These are phyloP conservation scores for Chrysophaeum taylorii DNA, from an alignment of 352 stramenopile genomes.

Conservation along the genomic window DNA sequence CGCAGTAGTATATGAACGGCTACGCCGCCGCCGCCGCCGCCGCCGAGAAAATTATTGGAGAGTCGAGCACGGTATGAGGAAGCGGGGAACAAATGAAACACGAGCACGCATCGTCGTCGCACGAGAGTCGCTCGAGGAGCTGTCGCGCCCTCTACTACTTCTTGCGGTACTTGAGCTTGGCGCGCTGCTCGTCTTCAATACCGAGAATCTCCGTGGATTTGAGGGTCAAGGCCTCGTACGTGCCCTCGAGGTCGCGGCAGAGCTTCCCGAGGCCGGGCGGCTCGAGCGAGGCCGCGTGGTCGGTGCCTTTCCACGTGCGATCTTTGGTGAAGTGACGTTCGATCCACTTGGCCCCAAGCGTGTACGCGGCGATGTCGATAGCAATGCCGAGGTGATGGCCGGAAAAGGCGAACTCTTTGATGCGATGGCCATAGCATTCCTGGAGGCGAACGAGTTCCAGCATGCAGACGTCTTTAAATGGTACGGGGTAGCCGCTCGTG, in stretches of 20 bases:
- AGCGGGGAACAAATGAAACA: no score
- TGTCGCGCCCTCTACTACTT: no score
- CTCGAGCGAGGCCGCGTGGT: conserved; percentile 12
- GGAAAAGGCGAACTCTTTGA: neutral
- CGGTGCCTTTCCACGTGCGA: conserved; percentile 14
- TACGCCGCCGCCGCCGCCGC: no score
- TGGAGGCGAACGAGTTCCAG: neutral
- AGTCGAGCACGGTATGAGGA: no score
- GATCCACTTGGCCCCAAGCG: conserved; percentile 9
- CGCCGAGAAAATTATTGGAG: no score
- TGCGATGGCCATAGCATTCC: neutral
- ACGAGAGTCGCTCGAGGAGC: no score
- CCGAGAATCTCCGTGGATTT: conserved; percentile 3
- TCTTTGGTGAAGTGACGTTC: conserved; percentile 17
- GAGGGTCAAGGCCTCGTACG: neutral
- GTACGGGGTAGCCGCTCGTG: conserved; percentile 6
- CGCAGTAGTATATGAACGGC: no score
- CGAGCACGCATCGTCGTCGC: no score
- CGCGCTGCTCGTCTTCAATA: neutral
- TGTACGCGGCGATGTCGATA: conserved; percentile 10
- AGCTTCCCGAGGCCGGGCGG: conserved; percentile 1
- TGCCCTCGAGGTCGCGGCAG: neutral
- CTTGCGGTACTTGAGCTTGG: conserved; percentile 18
- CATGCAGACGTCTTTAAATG: neutral
- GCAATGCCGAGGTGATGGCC: conserved; percentile 12